Conservation (phyloP, 108 stramenopile species). For the Conticribra guillardii region DNA sequence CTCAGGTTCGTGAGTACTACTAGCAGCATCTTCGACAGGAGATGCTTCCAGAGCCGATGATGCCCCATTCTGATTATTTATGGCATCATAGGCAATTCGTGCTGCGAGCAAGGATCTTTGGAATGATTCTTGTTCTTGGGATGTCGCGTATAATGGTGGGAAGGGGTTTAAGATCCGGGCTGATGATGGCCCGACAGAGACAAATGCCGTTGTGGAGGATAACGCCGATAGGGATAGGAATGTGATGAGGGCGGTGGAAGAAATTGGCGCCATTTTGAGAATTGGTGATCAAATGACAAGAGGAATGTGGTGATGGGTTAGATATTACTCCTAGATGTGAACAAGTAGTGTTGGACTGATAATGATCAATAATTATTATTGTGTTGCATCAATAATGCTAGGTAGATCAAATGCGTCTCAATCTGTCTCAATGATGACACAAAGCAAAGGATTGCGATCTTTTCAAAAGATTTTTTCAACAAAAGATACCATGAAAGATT, state of each 20-base stretch:
- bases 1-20: not conserved
- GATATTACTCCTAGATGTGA: no score
- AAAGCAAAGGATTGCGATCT: no score
- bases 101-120: conserved; percentile 20
- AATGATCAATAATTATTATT: no score
- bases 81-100: conserved; percentile 19
- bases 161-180: not conserved
- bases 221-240: not conserved
- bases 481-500: no score
- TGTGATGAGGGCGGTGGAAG: not conserved
- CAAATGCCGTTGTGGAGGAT: not conserved
- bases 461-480: no score
- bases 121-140: conserved; percentile 8
- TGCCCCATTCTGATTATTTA: no score
- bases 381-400: no score
- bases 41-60: not conserved
- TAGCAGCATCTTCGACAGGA: not conserved
- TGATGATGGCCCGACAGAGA: not conserved
- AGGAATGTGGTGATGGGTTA: no score
- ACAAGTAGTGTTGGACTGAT: no score
- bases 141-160: not conserved
- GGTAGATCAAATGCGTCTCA: no score
- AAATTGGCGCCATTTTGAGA: not conserved
- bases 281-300: no score
- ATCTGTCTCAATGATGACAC: no score